phyloP scores from a whole-genome alignment of 805 yeast species.

The Kodamaea lidongshanica region DNA sequence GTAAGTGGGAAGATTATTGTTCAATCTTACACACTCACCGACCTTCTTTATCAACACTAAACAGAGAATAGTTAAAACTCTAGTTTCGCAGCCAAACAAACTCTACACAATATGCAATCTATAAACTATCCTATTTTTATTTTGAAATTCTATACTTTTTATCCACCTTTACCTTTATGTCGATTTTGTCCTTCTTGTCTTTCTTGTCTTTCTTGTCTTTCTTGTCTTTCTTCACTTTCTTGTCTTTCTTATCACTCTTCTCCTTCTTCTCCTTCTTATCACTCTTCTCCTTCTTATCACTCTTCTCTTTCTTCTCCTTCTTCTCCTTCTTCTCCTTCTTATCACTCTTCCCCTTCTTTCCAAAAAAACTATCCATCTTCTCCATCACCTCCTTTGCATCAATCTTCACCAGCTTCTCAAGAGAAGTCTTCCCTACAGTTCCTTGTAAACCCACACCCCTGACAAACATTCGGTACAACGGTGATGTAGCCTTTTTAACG shows the following conservation, averaged over 20 bases:
- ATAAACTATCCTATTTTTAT: conserved; percentile 15
- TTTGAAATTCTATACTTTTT: conserved; percentile 19
- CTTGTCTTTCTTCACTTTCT: conserved; percentile 21
- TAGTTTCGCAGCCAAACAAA: no score
- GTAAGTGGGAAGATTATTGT: no score
- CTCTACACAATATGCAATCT: no score
- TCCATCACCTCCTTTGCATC: conserved; percentile 14
- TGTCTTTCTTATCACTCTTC: conserved; percentile 23
- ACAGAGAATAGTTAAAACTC: no score
- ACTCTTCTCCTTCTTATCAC: conserved; percentile 9
- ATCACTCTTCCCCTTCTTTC: conserved; percentile 20
- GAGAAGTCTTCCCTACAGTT: conserved; percentile 45
- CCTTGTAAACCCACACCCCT: conserved; percentile 82
- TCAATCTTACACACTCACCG: no score
- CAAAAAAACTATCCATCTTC: conserved; percentile 11
- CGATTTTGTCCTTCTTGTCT: conserved; percentile 17
- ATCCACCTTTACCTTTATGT: conserved; percentile 22
- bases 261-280: conserved; percentile 13
- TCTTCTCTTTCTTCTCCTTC: conserved; percentile 14
- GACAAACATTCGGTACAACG: conserved; percentile 80
- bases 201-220: conserved; percentile 18
- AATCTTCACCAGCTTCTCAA: conserved; percentile 11
- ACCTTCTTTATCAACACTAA: no score
- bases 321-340: conserved; percentile 9
- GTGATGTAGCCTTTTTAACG: conserved; percentile 51